Base-by-base conservation (phyloP, 2,329 filamentous ascomycete genomes). In the Fusarium euwallaceae region DNA sequence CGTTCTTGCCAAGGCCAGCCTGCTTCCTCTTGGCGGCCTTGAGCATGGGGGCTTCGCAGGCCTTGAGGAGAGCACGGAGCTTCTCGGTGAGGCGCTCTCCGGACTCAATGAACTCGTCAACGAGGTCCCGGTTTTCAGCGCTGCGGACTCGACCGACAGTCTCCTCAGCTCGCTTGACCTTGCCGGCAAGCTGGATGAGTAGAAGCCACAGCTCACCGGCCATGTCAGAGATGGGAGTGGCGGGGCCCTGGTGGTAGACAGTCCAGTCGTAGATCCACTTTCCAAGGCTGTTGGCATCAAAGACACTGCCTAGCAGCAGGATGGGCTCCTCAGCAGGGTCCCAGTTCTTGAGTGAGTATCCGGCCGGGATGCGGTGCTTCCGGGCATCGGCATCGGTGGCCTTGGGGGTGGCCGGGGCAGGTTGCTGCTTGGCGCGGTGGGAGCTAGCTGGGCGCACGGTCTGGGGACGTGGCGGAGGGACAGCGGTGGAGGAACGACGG, bases 221-320 rank as follows among this genome's bases (percentile, higher is more conserved):
- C 84, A 97, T 92, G 76, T 98, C 95, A 63, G 95, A 91, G 80
- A 98, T 94, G 61, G 95, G 94, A 12, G 93, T 95, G 45, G 90
- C 90, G 16, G 95, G 90, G 41, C 94, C 94, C 77, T 97, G 92
- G 82, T 93, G 92, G 86, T 94, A 98, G 74, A 98, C 94, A 20
- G 97, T 98, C 97, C 97, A 99, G 88, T 98, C 97, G 84, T 98
- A 99, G 81, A 99, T 97, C 97, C 97, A 99, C 86, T 98, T 98
- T 80, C 97, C 97, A 34, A 99, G 89, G 29, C 95, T 98, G 88
- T 98, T 98, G 80, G 96, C 94, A 81, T 98, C 97, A 81, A 98
- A 98, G 66, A 98, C 97, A 81, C 94, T 97, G 61, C 97, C 97
- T 24, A 98, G 89, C 29, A 99, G 90, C 81, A 98, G 92, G 82